phyloP scores from a whole-genome alignment of 2,329 filamentous ascomycete genomes.

The Colletotrichum sp. region DNA sequence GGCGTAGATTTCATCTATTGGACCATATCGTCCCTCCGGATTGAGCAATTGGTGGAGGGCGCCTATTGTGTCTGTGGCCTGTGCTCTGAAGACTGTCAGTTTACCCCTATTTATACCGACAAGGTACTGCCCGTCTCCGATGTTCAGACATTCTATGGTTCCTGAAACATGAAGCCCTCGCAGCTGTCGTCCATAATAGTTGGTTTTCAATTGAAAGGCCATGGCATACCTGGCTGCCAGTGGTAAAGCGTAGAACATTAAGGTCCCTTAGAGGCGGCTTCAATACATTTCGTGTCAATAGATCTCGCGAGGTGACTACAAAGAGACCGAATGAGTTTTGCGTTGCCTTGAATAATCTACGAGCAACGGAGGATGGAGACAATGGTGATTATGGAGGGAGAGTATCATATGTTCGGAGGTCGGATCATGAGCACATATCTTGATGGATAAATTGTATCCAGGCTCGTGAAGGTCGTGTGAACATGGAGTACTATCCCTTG shows the following conservation, averaged over 20 bases:
- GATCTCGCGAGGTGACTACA: no score
- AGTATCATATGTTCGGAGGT: neutral
- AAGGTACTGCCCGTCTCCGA: rapidly evolving
- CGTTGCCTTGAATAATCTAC: neutral
- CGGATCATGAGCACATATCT: neutral
- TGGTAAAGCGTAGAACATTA: no score
- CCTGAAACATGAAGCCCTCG: neutral
- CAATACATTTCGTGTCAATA: no score
- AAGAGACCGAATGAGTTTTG: neutral
- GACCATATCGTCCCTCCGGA: no score
- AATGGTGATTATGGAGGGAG: neutral
- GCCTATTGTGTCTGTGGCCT: neutral
- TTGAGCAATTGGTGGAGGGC: neutral
- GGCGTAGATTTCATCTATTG: neutral
- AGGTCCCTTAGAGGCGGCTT: no score
- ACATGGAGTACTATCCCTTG: no score
- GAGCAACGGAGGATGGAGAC: neutral
- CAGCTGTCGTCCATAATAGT: neutral
- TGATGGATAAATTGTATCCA: rapidly evolving
- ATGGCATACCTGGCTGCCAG: no score
- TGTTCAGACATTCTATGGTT: neutral
- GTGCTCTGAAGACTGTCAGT: no score
- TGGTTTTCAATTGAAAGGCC: neutral
- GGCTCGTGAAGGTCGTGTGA: no score
- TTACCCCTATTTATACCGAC: no score